Conservation (phyloP, 2,329 filamentous ascomycete species). For the Hortaea sp. region DNA sequence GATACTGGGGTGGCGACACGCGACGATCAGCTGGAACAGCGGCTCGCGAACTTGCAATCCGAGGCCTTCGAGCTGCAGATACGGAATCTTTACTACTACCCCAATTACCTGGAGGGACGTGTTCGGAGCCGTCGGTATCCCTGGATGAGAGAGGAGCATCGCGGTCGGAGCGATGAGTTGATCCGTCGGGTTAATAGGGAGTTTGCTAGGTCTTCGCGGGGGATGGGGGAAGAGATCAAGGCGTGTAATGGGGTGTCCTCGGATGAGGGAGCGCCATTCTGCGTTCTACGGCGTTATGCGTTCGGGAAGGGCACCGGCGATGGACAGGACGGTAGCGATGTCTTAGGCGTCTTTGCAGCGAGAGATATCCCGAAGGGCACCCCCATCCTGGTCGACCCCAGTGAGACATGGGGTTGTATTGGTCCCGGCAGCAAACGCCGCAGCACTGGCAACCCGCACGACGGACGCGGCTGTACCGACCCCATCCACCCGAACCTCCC, state of each 20-base stretch:
- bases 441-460: constrained; percentile 6
- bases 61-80: constrained; percentile 7
- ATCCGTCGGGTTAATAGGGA: constrained; percentile 10
- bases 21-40: constrained; percentile 1
- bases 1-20: background rate
- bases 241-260: background rate
- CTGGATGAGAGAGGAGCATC: constrained; percentile 14
- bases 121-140: constrained; percentile 16
- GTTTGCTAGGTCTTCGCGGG: constrained; percentile 1
- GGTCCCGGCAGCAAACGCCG: constrained; percentile 1
- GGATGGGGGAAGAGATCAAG: background rate
- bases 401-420: constrained; percentile 17
- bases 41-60: constrained; percentile 1
- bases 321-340: constrained; percentile 8
- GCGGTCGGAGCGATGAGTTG: constrained; percentile 3
- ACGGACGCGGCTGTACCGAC: constrained; percentile 12
- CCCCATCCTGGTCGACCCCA: constrained; percentile 14
- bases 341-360: constrained; percentile 19
- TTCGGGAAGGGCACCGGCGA: constrained; percentile 9
- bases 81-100: constrained; percentile 8
- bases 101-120: constrained; percentile 8
- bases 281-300: constrained; percentile 7
- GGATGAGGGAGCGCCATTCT: too few species aligned
- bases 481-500: constrained; percentile 15
- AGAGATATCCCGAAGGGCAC: constrained; percentile 10